Evolutionary conservation across 1,284 basidiomycete species (phyloP).

Genomic region (Moniliophthora roreri): DNA sequence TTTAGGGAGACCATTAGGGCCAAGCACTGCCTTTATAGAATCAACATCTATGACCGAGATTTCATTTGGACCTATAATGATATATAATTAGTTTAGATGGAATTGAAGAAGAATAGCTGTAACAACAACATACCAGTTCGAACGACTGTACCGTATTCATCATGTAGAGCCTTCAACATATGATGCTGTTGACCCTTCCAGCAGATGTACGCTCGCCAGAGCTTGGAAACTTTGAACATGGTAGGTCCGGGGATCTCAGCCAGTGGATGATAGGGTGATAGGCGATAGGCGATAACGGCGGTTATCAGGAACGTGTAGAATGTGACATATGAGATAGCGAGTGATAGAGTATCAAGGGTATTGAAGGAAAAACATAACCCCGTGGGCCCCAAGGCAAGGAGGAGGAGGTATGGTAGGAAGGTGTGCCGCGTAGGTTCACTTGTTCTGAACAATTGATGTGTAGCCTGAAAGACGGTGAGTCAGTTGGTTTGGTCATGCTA

Average conservation of each 20-base stretch:
- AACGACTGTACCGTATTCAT: background rate
- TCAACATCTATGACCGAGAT: background rate
- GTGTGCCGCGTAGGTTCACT: too few relatives aligned
- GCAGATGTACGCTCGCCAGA: background rate
- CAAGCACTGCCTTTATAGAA: background rate
- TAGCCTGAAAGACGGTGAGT: too few relatives aligned
- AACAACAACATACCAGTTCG: constrained; percentile 1
- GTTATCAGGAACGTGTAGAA: background rate
- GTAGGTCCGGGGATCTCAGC: background rate
- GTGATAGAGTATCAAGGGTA: too few relatives aligned
- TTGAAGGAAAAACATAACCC: too few relatives aligned
- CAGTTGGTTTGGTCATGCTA: too few relatives aligned
- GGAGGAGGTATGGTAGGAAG: too few relatives aligned
- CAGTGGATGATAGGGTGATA: background rate
- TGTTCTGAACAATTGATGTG: too few relatives aligned
- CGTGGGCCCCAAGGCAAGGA: too few relatives aligned
- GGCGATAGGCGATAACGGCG: background rate
- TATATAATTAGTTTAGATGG: background rate
- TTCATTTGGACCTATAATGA: background rate
- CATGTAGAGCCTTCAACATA: background rate
- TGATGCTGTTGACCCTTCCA: background rate
- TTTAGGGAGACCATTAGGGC: background rate
- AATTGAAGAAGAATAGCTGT: background rate
- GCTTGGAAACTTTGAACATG: background rate
- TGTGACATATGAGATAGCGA: background rate